Base-by-base conservation (phyloP, 495 filamentous ascomycete species). In the Aspergillus sparsus region DNA sequence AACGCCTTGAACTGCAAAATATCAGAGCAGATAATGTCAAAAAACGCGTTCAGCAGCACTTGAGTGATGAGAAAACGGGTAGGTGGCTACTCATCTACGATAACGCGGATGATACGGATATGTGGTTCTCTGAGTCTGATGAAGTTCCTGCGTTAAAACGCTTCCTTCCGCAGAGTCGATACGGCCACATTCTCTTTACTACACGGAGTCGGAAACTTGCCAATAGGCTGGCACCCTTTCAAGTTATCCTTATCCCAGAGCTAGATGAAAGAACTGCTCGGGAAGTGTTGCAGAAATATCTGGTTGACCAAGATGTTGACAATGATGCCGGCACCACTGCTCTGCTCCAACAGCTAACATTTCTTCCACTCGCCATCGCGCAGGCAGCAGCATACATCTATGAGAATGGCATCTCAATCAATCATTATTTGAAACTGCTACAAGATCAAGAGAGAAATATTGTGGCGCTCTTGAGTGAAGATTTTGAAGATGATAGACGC, bases 301-400 rank as follows among this genome's bases (percentile, higher is more conserved):
- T 79, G 3, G n/a, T 69, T 7, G 32, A 70, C 1, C 67, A 73
- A 44, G 46, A 50, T 0, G 55, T 73, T 1, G 34, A 71, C 0
- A 0, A 65, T 11, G 68, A 75, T 27, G 3, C 32, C 2, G 15
- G n/a, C n/a, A n/a, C n/a, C n/a, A n/a, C 58, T 0, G 61, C 44
- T 10, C 65, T 80, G 1, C 62, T 78, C 1, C 34, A 65, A 5
- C 59, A 64, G 5, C 65, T 79, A 5, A 66, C 63, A 0, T 68
- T 51, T 56, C 71, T 82, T 5, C 78, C 77, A 16, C 55, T 82
- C 1, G 77, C 77, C 0, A 74, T 80, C 37, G 58, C 51, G 1
- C 78, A 80, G 49, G 78, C 79, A 7, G 73, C 72, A 6, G 59
- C 79, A 5, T 82, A 74, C 51, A 71, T 82, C 6, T 82, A 81